These are phyloP conservation scores for Sarcodon sp. DNA, from an alignment of 768 basidiomycete species.

Conservation along the genomic window DNA sequence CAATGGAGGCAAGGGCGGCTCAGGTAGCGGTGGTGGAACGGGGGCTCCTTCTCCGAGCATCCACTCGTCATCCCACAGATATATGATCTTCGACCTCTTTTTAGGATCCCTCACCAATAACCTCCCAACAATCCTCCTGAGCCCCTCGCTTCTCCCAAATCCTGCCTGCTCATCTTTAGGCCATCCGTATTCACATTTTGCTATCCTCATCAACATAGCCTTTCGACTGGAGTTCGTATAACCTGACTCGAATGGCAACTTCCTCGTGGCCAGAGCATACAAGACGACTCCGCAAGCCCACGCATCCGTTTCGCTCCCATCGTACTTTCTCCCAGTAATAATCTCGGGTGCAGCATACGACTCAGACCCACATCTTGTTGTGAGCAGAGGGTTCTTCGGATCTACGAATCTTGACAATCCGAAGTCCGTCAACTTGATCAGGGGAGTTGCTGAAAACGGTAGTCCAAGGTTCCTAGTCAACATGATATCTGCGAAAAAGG, in stretches of 20 bases:
- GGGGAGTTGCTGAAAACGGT: conserved; percentile 32
- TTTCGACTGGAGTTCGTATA: conserved; percentile 27
- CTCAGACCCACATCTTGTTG: conserved; percentile 80
- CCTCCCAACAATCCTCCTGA: conserved; percentile 40
- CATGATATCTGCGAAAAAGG: conserved; percentile 47
- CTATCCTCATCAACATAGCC: conserved; percentile 66
- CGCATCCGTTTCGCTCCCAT: conserved; percentile 75
- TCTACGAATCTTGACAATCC: conserved; percentile 82
- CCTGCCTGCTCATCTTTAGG: conserved; percentile 28
- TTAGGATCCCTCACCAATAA: conserved; percentile 61
- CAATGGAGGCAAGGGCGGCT: neutral
- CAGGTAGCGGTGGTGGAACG: conserved; percentile 4
- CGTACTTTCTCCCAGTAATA: conserved; percentile 42
- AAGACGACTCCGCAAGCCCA: conserved; percentile 89
- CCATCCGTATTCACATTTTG: conserved; percentile 71
- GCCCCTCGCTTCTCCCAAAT: conserved; percentile 27
- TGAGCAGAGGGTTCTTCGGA: conserved; percentile 43
- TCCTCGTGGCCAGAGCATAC: conserved; percentile 59
- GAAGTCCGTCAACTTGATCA: conserved; percentile 82
- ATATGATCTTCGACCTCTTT: conserved; percentile 45
- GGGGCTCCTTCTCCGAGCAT: conserved; percentile 26
- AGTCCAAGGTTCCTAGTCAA: conserved; percentile 34
- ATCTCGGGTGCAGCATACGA: conserved; percentile 64
- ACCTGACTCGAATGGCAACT: conserved; percentile 53
- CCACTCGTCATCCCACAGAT: conserved; percentile 47